Base-by-base conservation (phyloP, 1,284 basidiomycete genomes). In the Irpex sp. region DNA sequence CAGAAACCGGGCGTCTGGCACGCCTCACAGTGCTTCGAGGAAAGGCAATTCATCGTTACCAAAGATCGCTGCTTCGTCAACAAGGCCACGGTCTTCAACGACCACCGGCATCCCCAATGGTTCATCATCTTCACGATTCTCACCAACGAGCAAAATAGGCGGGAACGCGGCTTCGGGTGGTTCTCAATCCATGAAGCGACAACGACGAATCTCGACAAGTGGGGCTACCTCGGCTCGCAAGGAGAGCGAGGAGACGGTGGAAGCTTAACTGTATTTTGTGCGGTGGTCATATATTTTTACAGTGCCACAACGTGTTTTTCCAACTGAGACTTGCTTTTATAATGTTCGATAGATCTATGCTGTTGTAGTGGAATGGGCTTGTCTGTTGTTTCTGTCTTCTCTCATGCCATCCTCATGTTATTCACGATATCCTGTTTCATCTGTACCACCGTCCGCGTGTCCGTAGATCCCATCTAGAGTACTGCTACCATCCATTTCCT, bases 1-100 rank as follows among this genome's bases (percentile, higher is more conserved):
- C 68, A 92, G 91, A 71, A 93, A 93, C 75, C 87, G 91, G 51
- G 88, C 91, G 44, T 91, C 91, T 62, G 91, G 90, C 51, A 79
- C 88, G 44, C 84, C 87, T 2, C 85, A 82, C 68, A 81, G 80
- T 65, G 80, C 79, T 60, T 80, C 87, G 59, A 86, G 89, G 66
- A 92, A 90, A 74, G 83, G 81, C 34, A 79, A 78, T 44, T 73
- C 78, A 48, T 78, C 79, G 11, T 73, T 90, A 61, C 87, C 90
- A 38, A 92, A 92, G 79, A 78, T 92, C 55, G 88, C 89, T 0
- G 85, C 86, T 17, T 85, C 87, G 5, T 83, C 85, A 26, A 85
- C 82, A 48, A 81, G 90, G 52, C 87, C 88, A 37, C 80, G 87
- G 48, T 85, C 86, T 65, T 79, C 81, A 37, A 84, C 89, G 51